These are phyloP conservation scores for Przewalskia tangutica DNA, from an alignment of 257 asterid genomes.

Conservation along the genomic window DNA sequence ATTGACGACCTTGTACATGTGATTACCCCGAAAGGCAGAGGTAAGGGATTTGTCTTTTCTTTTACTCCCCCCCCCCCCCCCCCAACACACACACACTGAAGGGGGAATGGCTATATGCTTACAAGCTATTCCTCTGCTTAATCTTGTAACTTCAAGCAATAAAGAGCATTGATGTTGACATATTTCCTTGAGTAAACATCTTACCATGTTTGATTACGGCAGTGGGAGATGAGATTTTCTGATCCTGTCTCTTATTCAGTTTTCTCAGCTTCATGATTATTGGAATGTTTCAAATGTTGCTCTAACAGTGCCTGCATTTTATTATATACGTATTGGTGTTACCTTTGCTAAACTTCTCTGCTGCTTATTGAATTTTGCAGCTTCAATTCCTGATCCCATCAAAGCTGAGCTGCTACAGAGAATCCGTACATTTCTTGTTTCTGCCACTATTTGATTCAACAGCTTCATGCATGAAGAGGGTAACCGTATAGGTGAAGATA, in stretches of 20 bases:
- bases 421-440: constrained; percentile 46
- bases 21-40: constrained; percentile 76
- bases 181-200: not conserved
- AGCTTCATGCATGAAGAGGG: constrained; percentile 1
- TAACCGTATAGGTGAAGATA: not conserved
- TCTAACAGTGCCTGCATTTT: not conserved
- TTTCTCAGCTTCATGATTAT: not conserved
- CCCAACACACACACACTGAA: not conserved
- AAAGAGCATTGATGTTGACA: not conserved
- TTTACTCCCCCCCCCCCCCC: not conserved
- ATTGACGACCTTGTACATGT: constrained; percentile 60
- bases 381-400: constrained; percentile 60
- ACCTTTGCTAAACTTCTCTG: not conserved
- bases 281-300: not conserved
- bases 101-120: not conserved
- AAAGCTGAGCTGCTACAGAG: constrained; percentile 67
- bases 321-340: not conserved
- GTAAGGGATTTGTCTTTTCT: constrained; percentile 17
- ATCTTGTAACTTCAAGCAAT: not conserved
- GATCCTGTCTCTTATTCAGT: not conserved
- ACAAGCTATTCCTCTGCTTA: not conserved
- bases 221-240: not conserved
- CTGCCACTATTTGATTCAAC: constrained; percentile 33
- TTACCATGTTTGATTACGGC: not conserved
- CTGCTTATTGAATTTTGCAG: constrained; percentile 28